These are phyloP conservation scores for Amanita polypyramis DNA, from an alignment of 768 basidiomycete species.

Conservation along the genomic window DNA sequence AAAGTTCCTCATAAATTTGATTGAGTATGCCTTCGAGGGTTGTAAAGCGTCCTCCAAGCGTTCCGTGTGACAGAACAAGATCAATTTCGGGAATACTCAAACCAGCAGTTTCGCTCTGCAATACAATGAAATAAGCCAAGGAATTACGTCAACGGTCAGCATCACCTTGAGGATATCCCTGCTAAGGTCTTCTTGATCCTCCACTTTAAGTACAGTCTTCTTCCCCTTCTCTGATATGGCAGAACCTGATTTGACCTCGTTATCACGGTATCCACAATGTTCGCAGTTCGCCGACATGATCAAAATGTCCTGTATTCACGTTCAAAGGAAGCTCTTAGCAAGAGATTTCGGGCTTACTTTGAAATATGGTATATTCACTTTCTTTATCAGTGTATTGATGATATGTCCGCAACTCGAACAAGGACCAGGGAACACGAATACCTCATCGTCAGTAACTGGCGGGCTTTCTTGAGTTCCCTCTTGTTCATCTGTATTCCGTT, in stretches of 20 bases:
- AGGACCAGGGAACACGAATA: constrained; percentile 76
- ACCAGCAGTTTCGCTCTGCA: constrained; percentile 86
- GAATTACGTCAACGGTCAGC: too few species aligned
- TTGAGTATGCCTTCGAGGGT: constrained; percentile 92
- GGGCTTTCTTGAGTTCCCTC: constrained; percentile 14
- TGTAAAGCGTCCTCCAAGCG: constrained; percentile 94
- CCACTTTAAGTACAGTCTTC: constrained; percentile 78
- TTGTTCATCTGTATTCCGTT: constrained; percentile 10
- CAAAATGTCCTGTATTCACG: constrained; percentile 62
- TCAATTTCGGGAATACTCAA: constrained; percentile 91
- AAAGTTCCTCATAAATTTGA: constrained; percentile 92
- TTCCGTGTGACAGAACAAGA: constrained; percentile 82
- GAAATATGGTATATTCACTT: constrained; percentile 94
- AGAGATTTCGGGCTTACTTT: constrained; percentile 41
- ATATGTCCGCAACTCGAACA: constrained; percentile 85
- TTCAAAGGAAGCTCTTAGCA: background rate
- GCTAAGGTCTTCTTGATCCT: constrained; percentile 85
- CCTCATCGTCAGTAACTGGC: constrained; percentile 62
- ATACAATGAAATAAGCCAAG: background rate
- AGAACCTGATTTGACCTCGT: constrained; percentile 91
- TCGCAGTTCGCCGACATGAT: constrained; percentile 99
- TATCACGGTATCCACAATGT: constrained; percentile 90
- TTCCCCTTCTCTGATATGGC: constrained; percentile 87
- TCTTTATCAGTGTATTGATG: constrained; percentile 89
- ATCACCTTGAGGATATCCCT: constrained; percentile 88